Evolutionary conservation across 2,329 filamentous ascomycete genomes (phyloP), one percentile per base, ranked within the genome.

Genomic region (Trichoderma sp.): DNA sequence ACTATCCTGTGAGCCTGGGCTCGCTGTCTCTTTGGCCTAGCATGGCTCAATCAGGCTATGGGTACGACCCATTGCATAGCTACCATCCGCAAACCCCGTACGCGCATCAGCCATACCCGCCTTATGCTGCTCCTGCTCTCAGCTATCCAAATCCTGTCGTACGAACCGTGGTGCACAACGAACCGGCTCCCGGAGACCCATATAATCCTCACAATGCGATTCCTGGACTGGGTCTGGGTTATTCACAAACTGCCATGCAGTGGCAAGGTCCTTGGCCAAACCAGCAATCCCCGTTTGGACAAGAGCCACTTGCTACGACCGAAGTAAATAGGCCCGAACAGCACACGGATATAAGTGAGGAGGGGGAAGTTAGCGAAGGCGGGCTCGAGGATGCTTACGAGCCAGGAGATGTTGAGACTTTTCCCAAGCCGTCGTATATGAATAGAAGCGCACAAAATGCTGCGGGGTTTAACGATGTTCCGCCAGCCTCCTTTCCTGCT

Each of bases 361-460:
- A 96, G 74, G 92, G 91, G 18, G 93, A 96, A 77, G 77, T 96
- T 34, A 91, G 88, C 71, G 92, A 95, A 73, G 86, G 84, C 21
- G 89, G 90, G 73, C 83, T 85, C 59, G 85, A 88, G 60, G 85
- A 88, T 73, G 74, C 85, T 2, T 88, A 88, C 70, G 84, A 87
- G 59, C 82, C 84, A 11, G 69, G 65, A 16, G 71, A 72, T 18
- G 60, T 66, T 39, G 68, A 60, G 54, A 32, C 14, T 51, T 32
- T 55, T 14, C 39, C 49, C 34, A 52, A 26, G 14, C 8, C 49
- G n/a, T 28, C 68, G 11, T 21, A 60, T 32, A 16, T 43, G 13
- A 54, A 59, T 26, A 28, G 51, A 37, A 28, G 39, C 37, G 21
- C 52, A 28, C 28, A 54, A 8, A 21, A 43, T 21, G 21, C 39